Evolutionary conservation across 2,329 filamentous ascomycete genomes (phyloP), one percentile per base, ranked within the genome.

Genomic region (Ascomycota sp.): DNA sequence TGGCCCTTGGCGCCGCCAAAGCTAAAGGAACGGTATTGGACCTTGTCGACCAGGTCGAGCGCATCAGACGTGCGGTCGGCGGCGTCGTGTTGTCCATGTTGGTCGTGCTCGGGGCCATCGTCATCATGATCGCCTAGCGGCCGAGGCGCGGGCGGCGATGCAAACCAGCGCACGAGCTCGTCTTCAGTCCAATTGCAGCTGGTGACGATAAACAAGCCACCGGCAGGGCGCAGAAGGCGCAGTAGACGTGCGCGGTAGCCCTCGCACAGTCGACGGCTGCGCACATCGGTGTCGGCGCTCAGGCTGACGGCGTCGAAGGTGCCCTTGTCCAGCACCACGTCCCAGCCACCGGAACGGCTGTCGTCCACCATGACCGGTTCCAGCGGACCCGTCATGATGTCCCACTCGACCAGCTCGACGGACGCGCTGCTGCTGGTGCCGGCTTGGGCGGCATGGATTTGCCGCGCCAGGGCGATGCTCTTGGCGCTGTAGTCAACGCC

Each of bases 131-230:
- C 15, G 15, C 15, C 15, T 17, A 22, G 8, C 10, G 11, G 13
- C 13, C 24, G 13, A 13, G 4, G 11, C 11, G 11, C 7, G 24
- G 13, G 24, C 13, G 11, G 5, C 15, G 15, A 17, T 17, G 65
- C 70, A 47, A 95, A 89, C 83, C 86, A 95, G 11, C 54, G 55
- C 35, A 65, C 59, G 43, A 98, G 54, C 58, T 98, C 89, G 25
- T 72, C 67, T 56, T 89, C 83, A 1, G 86, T 95, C 89, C 89
- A 98, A 55, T 98, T 98, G 51, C 89, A 98, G 52, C 83, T 94
- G 32, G 89, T 95, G 31, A 98, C 69, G 35, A 94, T 53, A 41
- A 95, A 67, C 17, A 81, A 59, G 0, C 81, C 81, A 2, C 74
- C 75, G 1, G 53, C 55, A 41, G 53, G 56, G 41, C 69, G 71